Evolutionary conservation across 805 yeast genomes (phyloP).

Genomic region (Nematodospora valgi): DNA sequence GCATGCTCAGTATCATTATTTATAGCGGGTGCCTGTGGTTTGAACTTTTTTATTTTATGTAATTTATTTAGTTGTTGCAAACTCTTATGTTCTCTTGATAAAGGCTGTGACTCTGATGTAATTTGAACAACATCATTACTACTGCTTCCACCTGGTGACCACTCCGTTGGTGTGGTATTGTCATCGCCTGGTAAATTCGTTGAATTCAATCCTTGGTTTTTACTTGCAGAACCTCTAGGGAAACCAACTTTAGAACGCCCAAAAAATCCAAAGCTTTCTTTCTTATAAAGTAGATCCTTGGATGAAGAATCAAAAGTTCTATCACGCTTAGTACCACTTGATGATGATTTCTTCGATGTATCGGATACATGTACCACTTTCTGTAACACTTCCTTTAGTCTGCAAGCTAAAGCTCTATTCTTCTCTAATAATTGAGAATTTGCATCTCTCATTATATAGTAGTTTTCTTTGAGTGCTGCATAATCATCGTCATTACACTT

Average conservation of each 20-base stretch:
- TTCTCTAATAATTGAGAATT: slow-evolving; percentile 6
- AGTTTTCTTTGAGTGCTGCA: slow-evolving; percentile 4
- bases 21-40: neutral
- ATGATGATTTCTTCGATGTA: neutral
- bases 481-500: slow-evolving; percentile 3
- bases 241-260: slow-evolving; percentile 7
- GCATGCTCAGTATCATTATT: neutral
- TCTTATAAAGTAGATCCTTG: slow-evolving; percentile 6
- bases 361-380: slow-evolving; percentile 5
- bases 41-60: slow-evolving; percentile 3
- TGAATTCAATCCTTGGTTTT: slow-evolving; percentile 8
- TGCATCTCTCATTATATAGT: slow-evolving; percentile 7
- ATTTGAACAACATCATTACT: slow-evolving; percentile 6
- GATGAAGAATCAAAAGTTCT: slow-evolving; percentile 6
- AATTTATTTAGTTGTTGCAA: neutral
- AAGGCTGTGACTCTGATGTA: slow-evolving; percentile 4
- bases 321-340: slow-evolving; percentile 1
- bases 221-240: slow-evolving; percentile 8
- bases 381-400: slow-evolving; percentile 6
- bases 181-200: neutral
- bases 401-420: slow-evolving; percentile 4
- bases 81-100: slow-evolving; percentile 4
- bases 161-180: slow-evolving; percentile 4
- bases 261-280: slow-evolving; percentile 8
- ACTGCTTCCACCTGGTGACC: slow-evolving; percentile 6